phyloP scores from a whole-genome alignment of 345 rosid genomes.

The Limnanthes douglasii region DNA sequence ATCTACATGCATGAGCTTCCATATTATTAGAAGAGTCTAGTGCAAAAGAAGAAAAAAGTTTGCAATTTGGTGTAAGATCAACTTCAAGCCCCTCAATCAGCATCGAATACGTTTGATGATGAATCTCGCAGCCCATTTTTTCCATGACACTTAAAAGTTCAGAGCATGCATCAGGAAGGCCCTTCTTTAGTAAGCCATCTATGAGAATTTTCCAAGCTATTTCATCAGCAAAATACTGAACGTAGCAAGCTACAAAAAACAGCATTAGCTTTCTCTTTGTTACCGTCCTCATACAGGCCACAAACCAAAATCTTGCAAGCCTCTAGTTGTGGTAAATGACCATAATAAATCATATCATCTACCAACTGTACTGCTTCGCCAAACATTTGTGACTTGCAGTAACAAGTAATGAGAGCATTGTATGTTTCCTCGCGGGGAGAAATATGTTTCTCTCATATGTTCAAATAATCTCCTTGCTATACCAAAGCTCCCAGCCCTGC shows the following conservation, averaged over 20 bases:
- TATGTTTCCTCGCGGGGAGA: slow-evolving; percentile 35
- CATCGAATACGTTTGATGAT: slow-evolving; percentile 47
- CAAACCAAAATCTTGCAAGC: slow-evolving; percentile 51
- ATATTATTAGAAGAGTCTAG: too few relatives aligned
- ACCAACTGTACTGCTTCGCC: slow-evolving; percentile 35
- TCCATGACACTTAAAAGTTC: slow-evolving; percentile 59
- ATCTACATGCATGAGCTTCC: too few relatives aligned
- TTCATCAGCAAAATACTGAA: slow-evolving; percentile 59
- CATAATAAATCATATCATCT: slow-evolving; percentile 39
- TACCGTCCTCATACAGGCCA: slow-evolving; percentile 37
- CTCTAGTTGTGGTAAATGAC: slow-evolving; percentile 55
- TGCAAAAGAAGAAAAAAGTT: too few relatives aligned
- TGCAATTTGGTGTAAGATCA: too few relatives aligned
- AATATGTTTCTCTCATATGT: slow-evolving; percentile 36
- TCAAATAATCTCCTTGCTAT: slow-evolving; percentile 35
- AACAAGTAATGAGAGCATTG: slow-evolving; percentile 51
- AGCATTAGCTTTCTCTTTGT: slow-evolving; percentile 34
- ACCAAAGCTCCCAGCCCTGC: slow-evolving; percentile 30
- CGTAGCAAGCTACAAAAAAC: slow-evolving; percentile 36
- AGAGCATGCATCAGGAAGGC: slow-evolving; percentile 33
- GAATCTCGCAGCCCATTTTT: slow-evolving; percentile 36
- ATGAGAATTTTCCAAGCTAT: slow-evolving; percentile 73
- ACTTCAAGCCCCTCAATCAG: slow-evolving; percentile 50
- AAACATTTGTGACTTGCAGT: slow-evolving; percentile 29
- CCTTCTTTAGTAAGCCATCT: slow-evolving; percentile 63